Evolutionary conservation across 495 filamentous ascomycete species (phyloP), one percentile per base, ranked within the genome.

Genomic region (Talaromyces thailandensis): DNA sequence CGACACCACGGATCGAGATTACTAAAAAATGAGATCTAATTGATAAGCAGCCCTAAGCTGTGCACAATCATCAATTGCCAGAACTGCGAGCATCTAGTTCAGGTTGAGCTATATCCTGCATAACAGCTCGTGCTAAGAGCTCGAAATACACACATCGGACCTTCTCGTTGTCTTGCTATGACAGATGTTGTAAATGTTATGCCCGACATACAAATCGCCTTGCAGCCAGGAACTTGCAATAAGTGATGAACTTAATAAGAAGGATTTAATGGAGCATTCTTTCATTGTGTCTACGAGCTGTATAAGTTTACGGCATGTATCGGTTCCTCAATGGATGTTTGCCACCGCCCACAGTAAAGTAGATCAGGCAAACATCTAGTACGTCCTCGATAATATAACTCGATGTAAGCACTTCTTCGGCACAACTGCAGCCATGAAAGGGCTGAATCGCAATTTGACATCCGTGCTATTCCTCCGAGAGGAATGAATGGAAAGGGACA

Each of bases 361-460:
- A 70, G 71, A 67, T 28, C 66, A 68, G 71, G 75, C 77, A 79
- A 64, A 75, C 69, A 77, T 79, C 77, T 78, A 79, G 77, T 79
- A 79, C 77, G 62, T 77, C 76, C 70, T 75, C 74, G 77, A 72
- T 64, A 31, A 59, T 56, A 62, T 63, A 71, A 62, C 70, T 78
- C 66, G 52, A 81, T 88, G 72, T 88, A 72, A 86, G 85, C 85
- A 88, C 85, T 81, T 86, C 84, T 87, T 93, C 89, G 92, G 92
- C 92, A 91, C 92, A 93, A 91, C 86, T 79, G 76, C 85, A 91
- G 89, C 84, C 89, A 96, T 89, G 74, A 78, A 81, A 77, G 68
- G 81, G 80, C 87, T 81, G 84, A 81, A 88, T 90, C 91, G 92
- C 85, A 96, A 96, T 95, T 96, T 96, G 92, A 96, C 92, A 96